Evolutionary conservation across 2,329 filamentous ascomycete genomes (phyloP).

Genomic region (Phialophora expanda): DNA sequence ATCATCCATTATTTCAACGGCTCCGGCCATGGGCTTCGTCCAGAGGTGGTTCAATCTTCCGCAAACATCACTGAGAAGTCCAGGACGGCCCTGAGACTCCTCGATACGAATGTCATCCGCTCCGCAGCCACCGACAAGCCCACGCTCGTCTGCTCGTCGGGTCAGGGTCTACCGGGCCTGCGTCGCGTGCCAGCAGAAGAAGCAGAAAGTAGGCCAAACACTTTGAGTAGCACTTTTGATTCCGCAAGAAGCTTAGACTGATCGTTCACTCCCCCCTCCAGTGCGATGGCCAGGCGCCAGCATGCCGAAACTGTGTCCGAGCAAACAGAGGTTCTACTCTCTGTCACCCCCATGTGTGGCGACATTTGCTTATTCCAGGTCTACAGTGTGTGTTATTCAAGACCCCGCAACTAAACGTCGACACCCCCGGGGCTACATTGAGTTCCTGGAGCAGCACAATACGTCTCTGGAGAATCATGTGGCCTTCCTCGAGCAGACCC

Average conservation of each 20-base stretch:
- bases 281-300: constrained; percentile 24
- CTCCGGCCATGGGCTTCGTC: too few species aligned
- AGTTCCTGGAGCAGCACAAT: constrained; percentile 26
- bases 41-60: too few species aligned
- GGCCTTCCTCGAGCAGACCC: constrained; percentile 20
- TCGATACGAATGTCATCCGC: too few species aligned
- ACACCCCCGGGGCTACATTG: constrained; percentile 26
- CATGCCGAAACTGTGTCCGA: constrained; percentile 24
- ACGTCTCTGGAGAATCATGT: constrained; percentile 23
- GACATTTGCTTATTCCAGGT: background rate
- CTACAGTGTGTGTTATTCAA: constrained; percentile 21
- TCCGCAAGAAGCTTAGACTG: too few species aligned
- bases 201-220: constrained; percentile 19
- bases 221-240: background rate
- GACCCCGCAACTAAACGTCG: constrained; percentile 28
- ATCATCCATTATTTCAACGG: background rate
- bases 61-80: too few species aligned
- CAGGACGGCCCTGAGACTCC: too few species aligned
- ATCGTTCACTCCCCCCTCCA: background rate
- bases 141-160: constrained; percentile 9
- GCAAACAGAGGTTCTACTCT: constrained; percentile 23
- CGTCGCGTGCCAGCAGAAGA: constrained; percentile 29
- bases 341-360: background rate
- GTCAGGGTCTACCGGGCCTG: constrained; percentile 24
- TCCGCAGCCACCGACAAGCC: background rate